Evolutionary conservation across 202 grass and related monocot genomes (phyloP).

Genomic region (Carex sylvatica): DNA sequence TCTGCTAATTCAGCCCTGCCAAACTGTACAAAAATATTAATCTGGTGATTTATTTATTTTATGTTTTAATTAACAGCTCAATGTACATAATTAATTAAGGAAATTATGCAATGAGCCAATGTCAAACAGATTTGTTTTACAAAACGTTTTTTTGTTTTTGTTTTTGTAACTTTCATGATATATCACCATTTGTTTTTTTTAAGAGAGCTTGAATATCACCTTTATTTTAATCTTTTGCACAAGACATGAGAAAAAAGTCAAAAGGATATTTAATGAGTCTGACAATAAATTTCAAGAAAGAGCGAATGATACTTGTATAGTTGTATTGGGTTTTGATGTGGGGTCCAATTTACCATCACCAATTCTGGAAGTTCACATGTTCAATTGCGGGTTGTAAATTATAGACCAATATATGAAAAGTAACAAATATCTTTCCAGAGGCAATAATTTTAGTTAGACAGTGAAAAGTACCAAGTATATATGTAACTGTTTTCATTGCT

Average conservation of each 20-base stretch:
- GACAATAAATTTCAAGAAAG: neutral
- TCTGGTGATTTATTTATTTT: neutral
- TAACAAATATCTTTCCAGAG: neutral
- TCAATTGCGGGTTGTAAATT: neutral
- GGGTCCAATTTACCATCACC: neutral
- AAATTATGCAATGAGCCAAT: neutral
- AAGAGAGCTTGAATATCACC: neutral
- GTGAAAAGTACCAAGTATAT: neutral
- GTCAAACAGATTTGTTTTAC: neutral
- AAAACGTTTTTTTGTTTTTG: neutral
- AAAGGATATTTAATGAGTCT: neutral
- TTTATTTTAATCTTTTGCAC: neutral
- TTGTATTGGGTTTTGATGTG: neutral
- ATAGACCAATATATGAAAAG: neutral
- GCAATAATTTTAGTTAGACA: neutral
- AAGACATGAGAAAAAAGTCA: neutral
- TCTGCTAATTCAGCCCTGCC: conserved; percentile 46
- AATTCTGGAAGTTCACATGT: neutral
- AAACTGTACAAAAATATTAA: conserved; percentile 22
- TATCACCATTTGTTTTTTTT: neutral
- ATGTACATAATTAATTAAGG: neutral
- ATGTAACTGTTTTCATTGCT: neutral
- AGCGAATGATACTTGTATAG: neutral
- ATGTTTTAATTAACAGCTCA: neutral
- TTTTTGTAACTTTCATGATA: neutral